phyloP scores from a whole-genome alignment of 2,329 filamentous ascomycete genomes.

The Hysterium pulicare region DNA sequence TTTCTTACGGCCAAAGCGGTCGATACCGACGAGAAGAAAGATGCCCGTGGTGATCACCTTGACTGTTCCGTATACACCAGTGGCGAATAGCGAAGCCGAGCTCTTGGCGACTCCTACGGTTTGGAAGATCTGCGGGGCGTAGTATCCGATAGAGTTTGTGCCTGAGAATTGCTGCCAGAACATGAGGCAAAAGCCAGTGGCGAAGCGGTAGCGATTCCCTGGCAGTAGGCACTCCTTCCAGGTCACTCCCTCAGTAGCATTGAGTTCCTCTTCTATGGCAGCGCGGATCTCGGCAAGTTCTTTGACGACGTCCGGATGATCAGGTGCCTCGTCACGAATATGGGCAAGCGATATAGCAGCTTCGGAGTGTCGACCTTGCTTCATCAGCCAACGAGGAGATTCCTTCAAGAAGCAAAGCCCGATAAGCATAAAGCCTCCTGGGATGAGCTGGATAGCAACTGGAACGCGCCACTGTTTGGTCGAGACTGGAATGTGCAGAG shows the following conservation, averaged over 20 bases:
- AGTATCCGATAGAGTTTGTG: constrained; percentile 40
- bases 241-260: constrained; percentile 39
- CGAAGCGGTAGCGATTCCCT: constrained; percentile 38
- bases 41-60: constrained; percentile 61
- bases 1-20: constrained; percentile 60
- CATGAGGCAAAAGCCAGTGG: constrained; percentile 38
- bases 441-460: constrained; percentile 9
- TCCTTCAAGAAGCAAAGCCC: constrained; percentile 53
- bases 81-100: constrained; percentile 58
- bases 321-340: constrained; percentile 31
- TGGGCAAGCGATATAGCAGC: constrained; percentile 40
- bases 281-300: constrained; percentile 41
- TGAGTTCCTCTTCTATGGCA: constrained; percentile 42
- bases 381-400: constrained; percentile 58
- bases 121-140: constrained; percentile 46
- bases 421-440: constrained; percentile 38
- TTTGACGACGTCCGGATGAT: constrained; percentile 15
- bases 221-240: constrained; percentile 40
- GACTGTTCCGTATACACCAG: constrained; percentile 65
- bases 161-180: constrained; percentile 41
- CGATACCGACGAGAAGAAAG: constrained; percentile 61
- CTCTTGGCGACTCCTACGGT: constrained; percentile 43
- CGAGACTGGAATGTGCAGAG: constrained; percentile 29
- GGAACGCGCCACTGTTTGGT: constrained; percentile 49
- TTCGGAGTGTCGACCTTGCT: constrained; percentile 52